Evolutionary conservation across 192 early-diverging fungal species (phyloP), one percentile per base, ranked within the genome.

Genomic region (Piromyces sp.): DNA sequence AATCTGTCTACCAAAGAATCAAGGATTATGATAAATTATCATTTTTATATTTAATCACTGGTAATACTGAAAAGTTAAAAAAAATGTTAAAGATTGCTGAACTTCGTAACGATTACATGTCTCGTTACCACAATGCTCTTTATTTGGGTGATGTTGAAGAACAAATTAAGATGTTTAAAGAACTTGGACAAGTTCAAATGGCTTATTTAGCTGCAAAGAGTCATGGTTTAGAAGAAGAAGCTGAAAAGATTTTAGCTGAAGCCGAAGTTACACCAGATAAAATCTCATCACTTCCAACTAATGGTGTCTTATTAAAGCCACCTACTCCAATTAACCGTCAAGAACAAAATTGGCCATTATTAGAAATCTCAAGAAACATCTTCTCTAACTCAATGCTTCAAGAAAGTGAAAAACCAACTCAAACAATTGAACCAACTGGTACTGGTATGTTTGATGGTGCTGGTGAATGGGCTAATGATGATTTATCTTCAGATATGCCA

Each of bases 41-140:
- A 14, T 97, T 99, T 90, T 88, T 98, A 80, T 99, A 99, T 86
- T 88, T 97, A 78, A 91, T 94, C 81, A 96, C 94, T 14, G 98
- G 98, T 31, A 96, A 96, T 85, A 86, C 85, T 1, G 95, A 97
- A 29, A 98, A 99, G 87, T 87, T 98, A 80, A 89, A 87, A 81
- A 96, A 95, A 88, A 97, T 98, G 96, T 89, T 95, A 81, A 95
- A 96, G 87, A 97, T 98, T 85, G 92, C 97, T 1, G 92, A 95
- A 83, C 89, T 93, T 78, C 90, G 95, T 31, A 91, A 92, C 31
- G 94, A 98, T 84, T 83, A 88, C 80, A 94, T 96, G 94, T 93
- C 95, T 33, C 93, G 95, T 30, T 95, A 95, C 86, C 97, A 99
- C 83, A 96, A 97, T 83, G 90, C 96, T 11, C 85, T 97, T 19